These are phyloP conservation scores for Papiliotrema nemorosa DNA, from an alignment of 1,284 basidiomycete species.

Conservation along the genomic window DNA sequence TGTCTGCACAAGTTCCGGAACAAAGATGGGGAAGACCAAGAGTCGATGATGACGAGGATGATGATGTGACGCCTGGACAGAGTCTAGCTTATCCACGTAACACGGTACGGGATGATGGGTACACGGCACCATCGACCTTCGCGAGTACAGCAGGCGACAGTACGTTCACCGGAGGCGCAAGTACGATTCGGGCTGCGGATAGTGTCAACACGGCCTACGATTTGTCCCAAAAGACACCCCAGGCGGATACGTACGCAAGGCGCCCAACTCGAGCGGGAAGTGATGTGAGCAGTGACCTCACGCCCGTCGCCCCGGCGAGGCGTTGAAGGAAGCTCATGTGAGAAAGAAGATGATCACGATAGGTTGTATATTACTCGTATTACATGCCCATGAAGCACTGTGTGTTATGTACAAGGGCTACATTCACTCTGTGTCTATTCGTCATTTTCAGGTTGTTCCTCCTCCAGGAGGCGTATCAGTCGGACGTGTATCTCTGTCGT, in stretches of 20 bases:
- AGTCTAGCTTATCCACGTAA: neutral
- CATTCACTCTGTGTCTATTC: conserved; percentile 28
- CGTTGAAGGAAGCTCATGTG: neutral
- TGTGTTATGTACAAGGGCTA: neutral
- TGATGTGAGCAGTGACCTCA: conserved; percentile 4
- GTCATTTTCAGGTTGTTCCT: conserved; percentile 61
- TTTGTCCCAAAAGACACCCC: conserved; percentile 5
- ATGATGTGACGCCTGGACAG: conserved; percentile 8
- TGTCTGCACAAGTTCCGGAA: neutral
- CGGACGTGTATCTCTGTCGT: conserved; percentile 89
- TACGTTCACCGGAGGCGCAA: conserved; percentile 4
- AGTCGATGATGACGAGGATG: conserved; percentile 20
- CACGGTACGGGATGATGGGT: neutral
- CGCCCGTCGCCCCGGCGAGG: neutral
- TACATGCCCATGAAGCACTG: neutral
- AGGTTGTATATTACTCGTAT: neutral
- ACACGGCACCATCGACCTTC: neutral
- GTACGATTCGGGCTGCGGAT: conserved; percentile 9
- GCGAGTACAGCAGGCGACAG: conserved; percentile 1
- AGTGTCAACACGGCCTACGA: conserved; percentile 7
- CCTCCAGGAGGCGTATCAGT: conserved; percentile 86
- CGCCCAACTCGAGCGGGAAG: neutral
- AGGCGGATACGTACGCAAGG: neutral
- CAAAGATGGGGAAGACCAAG: conserved; percentile 11
- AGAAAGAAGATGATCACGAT: neutral